Evolutionary conservation across 2,329 filamentous ascomycete genomes (phyloP).

Genomic region (Coleophoma crateriformis): DNA sequence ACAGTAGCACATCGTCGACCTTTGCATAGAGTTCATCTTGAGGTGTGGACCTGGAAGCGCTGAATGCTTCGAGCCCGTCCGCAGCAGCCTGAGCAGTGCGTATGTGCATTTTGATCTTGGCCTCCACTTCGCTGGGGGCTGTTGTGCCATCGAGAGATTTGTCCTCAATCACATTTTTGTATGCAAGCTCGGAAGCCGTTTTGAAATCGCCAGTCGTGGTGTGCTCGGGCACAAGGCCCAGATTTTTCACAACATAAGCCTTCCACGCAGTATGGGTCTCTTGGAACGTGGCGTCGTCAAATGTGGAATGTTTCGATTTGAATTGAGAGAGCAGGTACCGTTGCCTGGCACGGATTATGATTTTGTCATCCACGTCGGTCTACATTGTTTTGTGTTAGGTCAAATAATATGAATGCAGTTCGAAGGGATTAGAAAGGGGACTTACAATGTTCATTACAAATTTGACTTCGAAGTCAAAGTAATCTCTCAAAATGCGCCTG

Average conservation of each 20-base stretch:
- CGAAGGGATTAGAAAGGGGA: background rate
- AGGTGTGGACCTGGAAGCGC: conserved; percentile 1
- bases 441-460: conserved; percentile 63
- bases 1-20: conserved; percentile 62
- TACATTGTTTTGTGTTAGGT: conserved; percentile 1
- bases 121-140: conserved; percentile 49
- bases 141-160: conserved; percentile 47
- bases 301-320: conserved; percentile 2
- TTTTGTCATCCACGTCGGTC: conserved; percentile 32
- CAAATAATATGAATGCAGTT: background rate
- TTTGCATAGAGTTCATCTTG: conserved; percentile 44
- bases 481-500: conserved; percentile 40
- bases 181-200: conserved; percentile 1
- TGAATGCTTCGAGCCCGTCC: conserved; percentile 36
- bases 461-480: background rate
- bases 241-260: conserved; percentile 3
- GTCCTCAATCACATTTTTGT: conserved; percentile 42
- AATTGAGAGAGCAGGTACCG: conserved; percentile 59
- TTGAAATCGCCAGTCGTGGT: conserved; percentile 1
- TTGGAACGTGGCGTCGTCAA: conserved; percentile 2
- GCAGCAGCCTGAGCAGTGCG: conserved; percentile 24
- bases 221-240: conserved; percentile 1
- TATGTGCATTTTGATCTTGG: conserved; percentile 67
- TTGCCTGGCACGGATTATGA: conserved; percentile 61
- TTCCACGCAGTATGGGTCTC: conserved; percentile 4